Evolutionary conservation across 306 rosid species (phyloP), one percentile per base, ranked within the genome.

Genomic region (Cyamopsis tetragonoloba): DNA sequence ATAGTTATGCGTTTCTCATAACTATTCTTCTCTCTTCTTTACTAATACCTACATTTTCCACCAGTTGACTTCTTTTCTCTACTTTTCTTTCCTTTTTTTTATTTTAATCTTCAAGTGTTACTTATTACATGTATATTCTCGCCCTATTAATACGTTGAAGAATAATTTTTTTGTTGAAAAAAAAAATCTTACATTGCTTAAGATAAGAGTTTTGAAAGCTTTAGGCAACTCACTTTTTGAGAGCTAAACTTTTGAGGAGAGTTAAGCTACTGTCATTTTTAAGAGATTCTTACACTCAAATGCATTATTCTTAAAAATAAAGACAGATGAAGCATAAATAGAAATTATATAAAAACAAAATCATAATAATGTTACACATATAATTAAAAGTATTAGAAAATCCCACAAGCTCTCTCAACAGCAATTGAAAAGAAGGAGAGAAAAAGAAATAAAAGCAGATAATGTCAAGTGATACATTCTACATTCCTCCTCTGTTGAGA

Each of bases 61-160:
- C 47, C 2, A 26, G 71, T 65, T 71, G 78, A 80, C 78, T 69
- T 71, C 4, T 3, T 34, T 69, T 62, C 8, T 15, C 13, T 23
- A 48, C 1, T 17, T 60, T 42, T 66, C 63, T 55, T 18, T n/a
- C n/a, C n/a, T 28, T 32, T 55, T 44, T 49, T 32, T 44, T 7
- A 35, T 12, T 62, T 56, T 26, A 6, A 28, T 23, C 27, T 22
- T 71, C 34, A 7, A n/a, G n/a, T n/a, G n/a, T n/a, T n/a, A n/a
- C n/a, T n/a, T n/a, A n/a, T n/a, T n/a, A n/a, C n/a, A n/a, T n/a
- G n/a, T n/a, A n/a, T n/a, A n/a, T n/a, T n/a, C n/a, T n/a, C n/a
- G n/a, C n/a, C n/a, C n/a, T n/a, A n/a, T n/a, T n/a, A n/a, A n/a
- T n/a, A n/a, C n/a, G n/a, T n/a, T n/a, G n/a, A n/a, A n/a, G n/a